Evolutionary conservation across 768 basidiomycete genomes (phyloP).

Genomic region (Boletus tylopilopsis): DNA sequence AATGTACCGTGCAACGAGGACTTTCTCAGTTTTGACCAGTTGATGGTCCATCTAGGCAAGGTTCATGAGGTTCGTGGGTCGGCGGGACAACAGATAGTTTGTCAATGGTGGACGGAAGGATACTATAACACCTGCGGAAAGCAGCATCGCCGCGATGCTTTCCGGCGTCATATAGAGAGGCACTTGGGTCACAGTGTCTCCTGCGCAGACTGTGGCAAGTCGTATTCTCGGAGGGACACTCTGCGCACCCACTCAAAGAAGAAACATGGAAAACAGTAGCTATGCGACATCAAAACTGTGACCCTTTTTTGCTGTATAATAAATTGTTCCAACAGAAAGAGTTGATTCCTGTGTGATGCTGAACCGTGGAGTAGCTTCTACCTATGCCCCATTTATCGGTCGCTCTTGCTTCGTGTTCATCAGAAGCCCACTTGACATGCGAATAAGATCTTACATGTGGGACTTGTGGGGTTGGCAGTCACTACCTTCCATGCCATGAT

Average conservation of each 20-base stretch:
- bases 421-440: too few species aligned
- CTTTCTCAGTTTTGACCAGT: neutral
- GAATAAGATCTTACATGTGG: too few species aligned
- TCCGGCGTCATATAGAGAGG: conserved; percentile 4
- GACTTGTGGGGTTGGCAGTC: too few species aligned
- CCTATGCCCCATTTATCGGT: too few species aligned
- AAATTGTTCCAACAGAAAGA: too few species aligned
- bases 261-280: neutral
- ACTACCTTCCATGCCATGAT: too few species aligned
- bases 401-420: too few species aligned
- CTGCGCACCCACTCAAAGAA: conserved; percentile 4
- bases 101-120: neutral
- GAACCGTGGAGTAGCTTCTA: too few species aligned
- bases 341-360: too few species aligned
- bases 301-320: too few species aligned
- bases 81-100: neutral
- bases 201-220: neutral
- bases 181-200: neutral
- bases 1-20: neutral
- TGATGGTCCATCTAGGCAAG: neutral
- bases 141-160: neutral
- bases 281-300: too few species aligned
- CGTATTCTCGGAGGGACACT: conserved; percentile 2
- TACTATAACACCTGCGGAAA: conserved; percentile 1
- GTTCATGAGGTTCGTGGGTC: conserved; percentile 5